Conservation (phyloP, 1,139 yeast genomes). For the Candida labiduridarum region DNA sequence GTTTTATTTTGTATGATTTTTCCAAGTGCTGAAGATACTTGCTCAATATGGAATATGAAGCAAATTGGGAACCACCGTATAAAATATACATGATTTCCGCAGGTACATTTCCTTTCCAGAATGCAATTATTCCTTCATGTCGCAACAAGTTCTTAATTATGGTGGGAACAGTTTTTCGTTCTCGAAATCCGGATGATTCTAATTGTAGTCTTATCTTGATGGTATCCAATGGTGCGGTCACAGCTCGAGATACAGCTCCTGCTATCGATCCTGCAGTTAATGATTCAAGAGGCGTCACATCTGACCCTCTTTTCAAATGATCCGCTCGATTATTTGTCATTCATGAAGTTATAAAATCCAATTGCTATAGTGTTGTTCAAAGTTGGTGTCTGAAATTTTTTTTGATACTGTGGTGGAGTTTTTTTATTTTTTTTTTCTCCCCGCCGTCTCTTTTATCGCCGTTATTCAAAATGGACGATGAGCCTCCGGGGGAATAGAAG, state of each 20-base stretch:
- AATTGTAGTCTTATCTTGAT: slow-evolving; percentile 85
- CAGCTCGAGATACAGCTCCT: slow-evolving; percentile 68
- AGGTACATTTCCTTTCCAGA: slow-evolving; percentile 96
- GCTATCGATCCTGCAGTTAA: slow-evolving; percentile 71
- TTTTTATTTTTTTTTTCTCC: neutral
- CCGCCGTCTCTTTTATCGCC: neutral
- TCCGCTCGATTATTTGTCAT: slow-evolving; percentile 34
- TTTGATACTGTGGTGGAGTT: neutral
- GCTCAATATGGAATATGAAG: slow-evolving; percentile 65
- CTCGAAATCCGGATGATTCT: slow-evolving; percentile 18
- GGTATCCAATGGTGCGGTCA: slow-evolving; percentile 90
- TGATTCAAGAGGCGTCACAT: slow-evolving; percentile 46
- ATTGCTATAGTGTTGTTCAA: neutral
- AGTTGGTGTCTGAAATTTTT: neutral
- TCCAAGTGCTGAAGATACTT: slow-evolving; percentile 37
- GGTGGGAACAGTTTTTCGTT: slow-evolving; percentile 18
- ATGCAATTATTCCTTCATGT: slow-evolving; percentile 47
- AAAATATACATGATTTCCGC: slow-evolving; percentile 83
- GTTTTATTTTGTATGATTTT: slow-evolving; percentile 19
- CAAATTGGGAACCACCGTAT: slow-evolving; percentile 86
- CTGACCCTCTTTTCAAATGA: slow-evolving; percentile 54
- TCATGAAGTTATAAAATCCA: slow-evolving; percentile 6
- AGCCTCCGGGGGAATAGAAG: neutral
- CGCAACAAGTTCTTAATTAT: slow-evolving; percentile 26
- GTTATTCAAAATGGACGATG: neutral